Evolutionary conservation across 129 eudicot genomes (phyloP).

Genomic region (Scalesia atractyloides): DNA sequence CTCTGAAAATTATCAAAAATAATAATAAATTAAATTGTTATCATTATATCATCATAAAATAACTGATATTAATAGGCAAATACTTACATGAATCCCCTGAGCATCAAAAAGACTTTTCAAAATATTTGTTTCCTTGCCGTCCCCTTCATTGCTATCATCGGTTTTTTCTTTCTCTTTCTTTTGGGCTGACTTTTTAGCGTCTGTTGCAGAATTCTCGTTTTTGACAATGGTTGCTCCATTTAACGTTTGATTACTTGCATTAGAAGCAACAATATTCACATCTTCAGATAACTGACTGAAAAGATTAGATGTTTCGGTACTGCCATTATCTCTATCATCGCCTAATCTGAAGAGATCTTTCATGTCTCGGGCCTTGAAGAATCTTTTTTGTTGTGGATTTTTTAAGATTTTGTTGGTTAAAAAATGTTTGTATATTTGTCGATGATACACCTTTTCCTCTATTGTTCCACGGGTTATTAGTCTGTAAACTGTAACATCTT

Average conservation of each 20-base stretch:
- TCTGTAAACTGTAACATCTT: conserved; percentile 83
- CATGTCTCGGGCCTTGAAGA: conserved; percentile 97
- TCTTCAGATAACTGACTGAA: conserved; percentile 77
- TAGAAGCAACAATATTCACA: conserved; percentile 60
- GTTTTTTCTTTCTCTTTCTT: conserved; percentile 45
- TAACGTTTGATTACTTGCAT: conserved; percentile 36
- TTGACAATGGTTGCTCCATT: conserved; percentile 9
- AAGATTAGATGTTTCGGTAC: conserved; percentile 80
- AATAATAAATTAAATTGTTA: background rate
- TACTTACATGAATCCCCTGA: conserved; percentile 95
- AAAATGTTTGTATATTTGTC: conserved; percentile 93
- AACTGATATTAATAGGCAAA: background rate
- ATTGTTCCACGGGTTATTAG: conserved; percentile 95
- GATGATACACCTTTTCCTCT: conserved; percentile 94
- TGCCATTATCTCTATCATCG: conserved; percentile 65
- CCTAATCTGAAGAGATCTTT: conserved; percentile 77
- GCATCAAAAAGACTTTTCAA: conserved; percentile 87
- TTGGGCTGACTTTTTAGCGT: conserved; percentile 19
- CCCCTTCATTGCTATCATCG: conserved; percentile 41
- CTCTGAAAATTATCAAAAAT: conserved; percentile 49
- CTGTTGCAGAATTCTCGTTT: conserved; percentile 28
- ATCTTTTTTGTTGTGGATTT: conserved; percentile 93
- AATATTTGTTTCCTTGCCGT: conserved; percentile 71
- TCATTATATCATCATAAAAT: background rate
- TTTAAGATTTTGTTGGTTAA: conserved; percentile 88